Evolutionary conservation across 2,329 filamentous ascomycete genomes (phyloP).

Genomic region (Purpureocillium takamizusanense): DNA sequence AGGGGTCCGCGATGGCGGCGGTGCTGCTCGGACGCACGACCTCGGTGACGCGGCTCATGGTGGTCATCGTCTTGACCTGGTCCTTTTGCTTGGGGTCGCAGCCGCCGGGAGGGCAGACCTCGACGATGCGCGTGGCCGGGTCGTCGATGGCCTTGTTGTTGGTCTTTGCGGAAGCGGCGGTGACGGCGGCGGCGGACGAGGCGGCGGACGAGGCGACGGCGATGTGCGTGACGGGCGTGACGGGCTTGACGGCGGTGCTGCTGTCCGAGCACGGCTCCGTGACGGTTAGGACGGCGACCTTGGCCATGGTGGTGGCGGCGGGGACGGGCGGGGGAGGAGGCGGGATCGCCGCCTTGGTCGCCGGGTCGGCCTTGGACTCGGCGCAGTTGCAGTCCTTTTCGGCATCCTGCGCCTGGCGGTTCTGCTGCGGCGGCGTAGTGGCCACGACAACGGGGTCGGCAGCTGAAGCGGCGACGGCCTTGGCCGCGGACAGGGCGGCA

Average conservation of each 20-base stretch:
- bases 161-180: neutral
- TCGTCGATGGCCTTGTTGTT: no score
- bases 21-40: no score
- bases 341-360: neutral
- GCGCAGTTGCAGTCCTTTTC: no score
- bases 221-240: no score
- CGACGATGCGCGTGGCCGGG: no score
- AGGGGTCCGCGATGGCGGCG: no score
- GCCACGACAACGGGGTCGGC: neutral
- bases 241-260: neutral
- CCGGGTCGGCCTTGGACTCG: neutral
- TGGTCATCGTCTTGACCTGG: no score
- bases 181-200: no score
- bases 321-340: neutral
- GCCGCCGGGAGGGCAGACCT: no score
- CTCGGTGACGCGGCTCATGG: no score
- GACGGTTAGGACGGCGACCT: neutral
- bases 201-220: neutral
- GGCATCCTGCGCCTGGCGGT: no score
- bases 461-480: neutral
- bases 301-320: neutral
- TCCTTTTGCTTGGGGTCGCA: no score
- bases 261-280: neutral
- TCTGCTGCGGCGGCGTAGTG: neutral
- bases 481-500: slow-evolving; percentile 5